A percentile compares a stretch with the other conserved stretches of the same genome.
Conservation (phyloP, 441 rosid species). For the Omphalea diandra region DNA sequence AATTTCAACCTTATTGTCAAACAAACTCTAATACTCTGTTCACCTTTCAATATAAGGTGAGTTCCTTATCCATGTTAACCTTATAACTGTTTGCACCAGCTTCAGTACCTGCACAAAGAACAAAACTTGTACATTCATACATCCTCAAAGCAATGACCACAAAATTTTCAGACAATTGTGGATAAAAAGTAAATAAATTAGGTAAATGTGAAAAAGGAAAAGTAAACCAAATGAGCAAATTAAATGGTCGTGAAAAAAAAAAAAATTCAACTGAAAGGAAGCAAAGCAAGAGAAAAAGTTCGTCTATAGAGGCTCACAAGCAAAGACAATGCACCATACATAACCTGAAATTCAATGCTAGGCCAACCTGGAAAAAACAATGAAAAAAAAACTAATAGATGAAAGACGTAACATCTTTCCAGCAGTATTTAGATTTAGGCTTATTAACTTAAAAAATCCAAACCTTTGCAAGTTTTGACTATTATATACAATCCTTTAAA, state of each 20-base stretch:
- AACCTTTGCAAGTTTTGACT: no score
- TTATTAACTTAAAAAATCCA: no score
- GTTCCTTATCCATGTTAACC: constrained; percentile 84
- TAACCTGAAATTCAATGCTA: neutral
- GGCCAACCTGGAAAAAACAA: neutral
- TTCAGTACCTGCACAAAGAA: constrained; percentile 64
- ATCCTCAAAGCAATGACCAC: constrained; percentile 1
- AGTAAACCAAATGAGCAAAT: neutral
- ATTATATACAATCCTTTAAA: no score
- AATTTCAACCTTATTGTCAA: no score
- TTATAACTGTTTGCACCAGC: constrained; percentile 47
- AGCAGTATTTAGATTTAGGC: neutral
- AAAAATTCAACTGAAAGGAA: neutral
- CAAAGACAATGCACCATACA: neutral
- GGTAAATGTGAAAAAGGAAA: neutral
- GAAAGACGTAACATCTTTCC: neutral
- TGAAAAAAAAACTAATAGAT: neutral
- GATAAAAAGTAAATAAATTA: neutral
- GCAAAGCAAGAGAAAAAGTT: neutral
- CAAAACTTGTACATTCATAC: neutral
- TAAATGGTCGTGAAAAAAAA: neutral
- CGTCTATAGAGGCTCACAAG: neutral
- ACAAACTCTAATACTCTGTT: constrained; percentile 13
- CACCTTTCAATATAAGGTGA: constrained; percentile 64
- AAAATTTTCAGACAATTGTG: no score